Conservation (phyloP, 306 rosid species). For the Ceratonia siliqua region DNA sequence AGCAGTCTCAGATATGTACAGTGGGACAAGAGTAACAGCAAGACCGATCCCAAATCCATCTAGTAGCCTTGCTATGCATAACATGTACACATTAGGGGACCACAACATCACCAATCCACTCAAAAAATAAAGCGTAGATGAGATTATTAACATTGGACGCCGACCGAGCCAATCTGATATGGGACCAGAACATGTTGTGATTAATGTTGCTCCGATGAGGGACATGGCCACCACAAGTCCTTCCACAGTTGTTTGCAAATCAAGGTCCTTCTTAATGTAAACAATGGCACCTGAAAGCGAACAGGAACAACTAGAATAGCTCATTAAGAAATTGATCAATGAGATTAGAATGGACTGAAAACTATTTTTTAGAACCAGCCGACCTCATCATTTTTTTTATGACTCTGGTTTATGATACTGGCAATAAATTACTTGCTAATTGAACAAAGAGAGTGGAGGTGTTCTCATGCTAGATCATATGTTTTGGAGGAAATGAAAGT, state of each 20-base stretch:
- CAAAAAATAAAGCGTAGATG: conserved; percentile 53
- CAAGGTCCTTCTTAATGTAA: conserved; percentile 54
- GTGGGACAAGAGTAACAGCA: conserved; percentile 62
- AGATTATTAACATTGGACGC: conserved; percentile 59
- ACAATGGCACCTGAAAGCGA: conserved; percentile 37
- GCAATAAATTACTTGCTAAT: background rate
- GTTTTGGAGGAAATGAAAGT: background rate
- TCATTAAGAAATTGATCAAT: background rate
- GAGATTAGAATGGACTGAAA: background rate
- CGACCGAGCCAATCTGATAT: conserved; percentile 60
- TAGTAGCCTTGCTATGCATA: conserved; percentile 54
- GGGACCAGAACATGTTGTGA: conserved; percentile 61
- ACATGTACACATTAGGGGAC: conserved; percentile 60
- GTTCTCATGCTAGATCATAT: conserved; percentile 15
- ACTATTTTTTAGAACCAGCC: background rate
- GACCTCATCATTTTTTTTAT: background rate
- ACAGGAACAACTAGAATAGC: background rate
- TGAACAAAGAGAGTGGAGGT: background rate
- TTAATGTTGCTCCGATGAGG: conserved; percentile 56
- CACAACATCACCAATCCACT: conserved; percentile 65
- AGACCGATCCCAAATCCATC: conserved; percentile 72
- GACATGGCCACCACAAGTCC: conserved; percentile 71
- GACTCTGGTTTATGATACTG: background rate
- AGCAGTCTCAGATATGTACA: conserved; percentile 66
- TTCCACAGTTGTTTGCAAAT: conserved; percentile 40